phyloP scores from a whole-genome alignment of 2,329 filamentous ascomycete genomes.

The Mycosphaerella sp. region DNA sequence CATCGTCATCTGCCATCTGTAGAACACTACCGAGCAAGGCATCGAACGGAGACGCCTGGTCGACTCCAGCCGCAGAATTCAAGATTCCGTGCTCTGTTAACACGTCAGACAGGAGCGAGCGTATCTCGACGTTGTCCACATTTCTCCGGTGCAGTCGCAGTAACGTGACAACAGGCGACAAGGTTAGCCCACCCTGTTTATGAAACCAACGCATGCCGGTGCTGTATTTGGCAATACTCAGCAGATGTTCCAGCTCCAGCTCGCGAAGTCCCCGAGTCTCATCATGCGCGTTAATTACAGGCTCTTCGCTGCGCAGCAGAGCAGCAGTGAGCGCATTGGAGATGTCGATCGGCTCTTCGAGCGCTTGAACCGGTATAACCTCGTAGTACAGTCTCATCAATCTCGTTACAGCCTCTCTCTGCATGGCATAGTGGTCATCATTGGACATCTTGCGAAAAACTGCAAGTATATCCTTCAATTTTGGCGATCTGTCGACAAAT shows the following conservation, averaged over 20 bases:
- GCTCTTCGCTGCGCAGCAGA: slow-evolving; percentile 44
- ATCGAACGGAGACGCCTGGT: slow-evolving; percentile 37
- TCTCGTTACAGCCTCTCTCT: slow-evolving; percentile 71
- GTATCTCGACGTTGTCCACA: slow-evolving; percentile 35
- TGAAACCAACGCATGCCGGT: slow-evolving; percentile 87
- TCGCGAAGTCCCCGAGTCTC: slow-evolving; percentile 50
- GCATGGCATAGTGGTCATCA: slow-evolving; percentile 57
- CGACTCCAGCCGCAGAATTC: slow-evolving; percentile 33
- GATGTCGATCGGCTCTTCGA: slow-evolving; percentile 82
- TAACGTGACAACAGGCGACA: slow-evolving; percentile 67
- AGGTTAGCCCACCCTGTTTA: slow-evolving; percentile 55
- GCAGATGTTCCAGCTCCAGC: slow-evolving; percentile 73
- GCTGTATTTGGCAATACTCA: slow-evolving; percentile 73
- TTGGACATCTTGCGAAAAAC: slow-evolving; percentile 63
- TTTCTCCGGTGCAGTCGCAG: slow-evolving; percentile 50
- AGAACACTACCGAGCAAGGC: slow-evolving; percentile 43
- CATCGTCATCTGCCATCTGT: slow-evolving; percentile 22
- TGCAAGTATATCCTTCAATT: slow-evolving; percentile 71
- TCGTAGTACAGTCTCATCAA: slow-evolving; percentile 81
- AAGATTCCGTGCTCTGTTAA: slow-evolving; percentile 63
- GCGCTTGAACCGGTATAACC: slow-evolving; percentile 67
- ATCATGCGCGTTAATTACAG: slow-evolving; percentile 33
- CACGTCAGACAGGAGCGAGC: slow-evolving; percentile 37
- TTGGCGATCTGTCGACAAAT: slow-evolving; percentile 71
- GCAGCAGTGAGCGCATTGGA: slow-evolving; percentile 66